Evolutionary conservation across 1,284 basidiomycete genomes (phyloP).

Genomic region (Microstroma glucosiphilum): DNA sequence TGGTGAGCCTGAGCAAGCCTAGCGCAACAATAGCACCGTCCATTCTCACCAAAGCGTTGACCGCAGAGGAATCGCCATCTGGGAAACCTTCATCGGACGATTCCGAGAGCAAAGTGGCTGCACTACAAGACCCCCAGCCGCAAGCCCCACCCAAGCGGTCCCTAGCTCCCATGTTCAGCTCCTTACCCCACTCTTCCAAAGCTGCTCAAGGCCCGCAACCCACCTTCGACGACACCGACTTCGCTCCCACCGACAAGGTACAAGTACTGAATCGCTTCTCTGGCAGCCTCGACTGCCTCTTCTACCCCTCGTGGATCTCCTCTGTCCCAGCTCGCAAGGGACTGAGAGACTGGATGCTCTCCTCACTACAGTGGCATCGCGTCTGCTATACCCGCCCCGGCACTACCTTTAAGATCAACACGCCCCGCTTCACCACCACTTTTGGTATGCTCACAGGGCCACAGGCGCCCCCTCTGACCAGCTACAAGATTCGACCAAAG

Average conservation of each 20-base stretch:
- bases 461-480: conserved; percentile 1
- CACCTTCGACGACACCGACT: background rate
- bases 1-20: too few species aligned
- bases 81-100: background rate
- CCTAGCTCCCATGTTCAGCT: background rate
- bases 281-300: conserved; percentile 19
- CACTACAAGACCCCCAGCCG: background rate
- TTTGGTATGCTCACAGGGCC: conserved; percentile 19
- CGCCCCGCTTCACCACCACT: conserved; percentile 23
- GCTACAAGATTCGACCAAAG: conserved; percentile 13
- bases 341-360: conserved; percentile 14
- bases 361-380: conserved; percentile 21
- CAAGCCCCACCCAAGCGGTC: background rate
- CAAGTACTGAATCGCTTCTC: conserved; percentile 11
- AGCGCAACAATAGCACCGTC: too few species aligned
- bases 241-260: background rate
- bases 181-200: background rate
- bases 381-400: conserved; percentile 17
- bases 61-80: too few species aligned
- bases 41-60: too few species aligned
- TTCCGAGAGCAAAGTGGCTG: background rate
- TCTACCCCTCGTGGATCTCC: conserved; percentile 14
- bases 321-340: conserved; percentile 5
- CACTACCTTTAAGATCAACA: conserved; percentile 12
- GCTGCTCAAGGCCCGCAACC: background rate